These are phyloP conservation scores for Lizonia empirigonia DNA, from an alignment of 2,329 filamentous ascomycete genomes.

Conservation along the genomic window DNA sequence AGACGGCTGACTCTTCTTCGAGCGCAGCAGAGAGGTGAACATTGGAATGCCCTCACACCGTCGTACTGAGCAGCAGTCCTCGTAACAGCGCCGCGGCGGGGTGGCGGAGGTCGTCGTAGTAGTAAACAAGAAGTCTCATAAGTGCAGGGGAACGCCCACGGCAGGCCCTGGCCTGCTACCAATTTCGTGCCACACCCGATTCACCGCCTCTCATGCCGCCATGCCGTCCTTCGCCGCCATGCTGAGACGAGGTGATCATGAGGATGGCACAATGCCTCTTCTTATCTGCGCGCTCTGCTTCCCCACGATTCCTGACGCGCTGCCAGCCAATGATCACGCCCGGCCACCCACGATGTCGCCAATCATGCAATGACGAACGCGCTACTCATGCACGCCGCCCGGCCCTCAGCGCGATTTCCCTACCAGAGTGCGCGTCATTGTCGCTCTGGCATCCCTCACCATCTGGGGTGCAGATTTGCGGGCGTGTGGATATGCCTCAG, in stretches of 20 bases:
- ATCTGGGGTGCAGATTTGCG: constrained; percentile 30
- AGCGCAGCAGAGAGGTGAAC: constrained; percentile 47
- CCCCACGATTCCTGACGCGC: constrained; percentile 20
- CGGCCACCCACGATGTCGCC: constrained; percentile 14
- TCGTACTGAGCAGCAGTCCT: constrained; percentile 16
- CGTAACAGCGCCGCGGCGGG: constrained; percentile 7
- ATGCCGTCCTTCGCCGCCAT: constrained; percentile 17
- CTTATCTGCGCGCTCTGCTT: constrained; percentile 18
- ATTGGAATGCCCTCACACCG: constrained; percentile 34
- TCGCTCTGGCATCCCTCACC: constrained; percentile 18
- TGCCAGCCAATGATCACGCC: constrained; percentile 13
- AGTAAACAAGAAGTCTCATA: constrained; percentile 10
- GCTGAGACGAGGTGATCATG: constrained; percentile 21
- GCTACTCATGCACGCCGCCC: constrained; percentile 19
- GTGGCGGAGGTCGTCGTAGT: constrained; percentile 1
- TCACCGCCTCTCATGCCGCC: constrained; percentile 17
- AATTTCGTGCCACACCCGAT: constrained; percentile 15
- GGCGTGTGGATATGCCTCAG: constrained; percentile 10
- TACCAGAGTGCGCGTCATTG: constrained; percentile 14
- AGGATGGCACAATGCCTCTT: constrained; percentile 16
- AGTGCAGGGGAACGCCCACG: constrained; percentile 7
- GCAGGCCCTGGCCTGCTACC: constrained; percentile 4
- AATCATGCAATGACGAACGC: constrained; percentile 19
- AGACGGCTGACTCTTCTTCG: constrained; percentile 33
- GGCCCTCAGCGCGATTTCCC: constrained; percentile 7